Evolutionary conservation across 148 eudicot genomes (phyloP).

Genomic region (Heliosperma pusillum): DNA sequence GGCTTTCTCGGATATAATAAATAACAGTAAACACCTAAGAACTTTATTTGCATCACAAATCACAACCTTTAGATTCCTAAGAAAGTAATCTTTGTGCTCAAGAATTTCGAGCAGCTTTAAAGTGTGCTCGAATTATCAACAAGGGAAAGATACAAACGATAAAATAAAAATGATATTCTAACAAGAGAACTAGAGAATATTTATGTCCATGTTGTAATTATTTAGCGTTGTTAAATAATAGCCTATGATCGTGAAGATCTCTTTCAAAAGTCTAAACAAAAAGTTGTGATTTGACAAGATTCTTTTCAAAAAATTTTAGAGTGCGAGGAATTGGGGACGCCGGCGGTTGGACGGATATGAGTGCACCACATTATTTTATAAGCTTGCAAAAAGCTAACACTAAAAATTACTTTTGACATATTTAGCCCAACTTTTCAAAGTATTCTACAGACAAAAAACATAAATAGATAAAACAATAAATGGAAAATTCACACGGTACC

Average conservation of each 20-base stretch:
- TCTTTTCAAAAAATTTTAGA: neutral
- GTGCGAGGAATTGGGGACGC: neutral
- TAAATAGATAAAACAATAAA: too few relatives aligned
- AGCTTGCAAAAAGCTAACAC: too few relatives aligned
- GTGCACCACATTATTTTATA: too few relatives aligned
- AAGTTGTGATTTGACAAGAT: slow-evolving; percentile 6
- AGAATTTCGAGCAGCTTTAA: neutral
- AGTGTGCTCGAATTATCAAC: neutral
- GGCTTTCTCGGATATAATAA: too few relatives aligned
- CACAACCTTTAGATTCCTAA: neutral
- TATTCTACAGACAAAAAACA: too few relatives aligned
- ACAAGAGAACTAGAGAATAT: neutral
- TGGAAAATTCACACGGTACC: too few relatives aligned
- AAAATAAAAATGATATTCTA: neutral
- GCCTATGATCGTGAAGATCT: slow-evolving; percentile 4
- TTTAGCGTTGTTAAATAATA: neutral
- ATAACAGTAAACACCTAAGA: neutral
- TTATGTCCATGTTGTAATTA: neutral
- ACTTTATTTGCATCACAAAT: neutral
- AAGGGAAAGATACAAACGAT: neutral
- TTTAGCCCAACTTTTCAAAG: too few relatives aligned
- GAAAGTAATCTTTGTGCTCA: neutral
- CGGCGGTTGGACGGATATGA: too few relatives aligned
- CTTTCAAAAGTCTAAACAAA: neutral
- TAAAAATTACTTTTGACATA: too few relatives aligned